Base-by-base conservation (phyloP, 2,329 filamentous ascomycete genomes). In the Tympanopsis confertula region DNA sequence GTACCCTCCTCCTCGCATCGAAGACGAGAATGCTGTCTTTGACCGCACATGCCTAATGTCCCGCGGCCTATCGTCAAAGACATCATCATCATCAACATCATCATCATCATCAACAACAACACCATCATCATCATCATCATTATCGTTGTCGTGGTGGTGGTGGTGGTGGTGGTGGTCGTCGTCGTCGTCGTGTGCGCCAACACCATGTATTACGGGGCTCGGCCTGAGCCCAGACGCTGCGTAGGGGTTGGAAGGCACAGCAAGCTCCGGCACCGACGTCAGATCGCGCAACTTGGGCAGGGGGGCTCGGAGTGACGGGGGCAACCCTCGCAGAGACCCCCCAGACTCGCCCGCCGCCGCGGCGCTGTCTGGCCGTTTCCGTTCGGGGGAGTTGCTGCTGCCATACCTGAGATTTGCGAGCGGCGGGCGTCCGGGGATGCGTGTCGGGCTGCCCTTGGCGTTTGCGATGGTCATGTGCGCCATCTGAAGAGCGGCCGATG, bases 201-300 rank as follows among this genome's bases (percentile, higher is more conserved):
- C n/a, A n/a, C n/a, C 65, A 5, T 69, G 66, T 15, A 75, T 66
- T 29, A 79, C 69, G 53, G 77, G 62, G 59, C 74, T 71, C 3
- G 70, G 67, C 3, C 57, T 57, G 4, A 74, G 57, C 12, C 66
- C 69, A 1, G 60, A 50, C 10, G 59, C 53, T 36, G 65, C 66
- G 49, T 72, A 74, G 4, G 61, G 61, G 44, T 67, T 68, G 13
- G 45, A 46, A 0, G 68, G 68, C 0, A 69, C 66, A 41, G 69
- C 66, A 14, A 76, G 58, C 37, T 72, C 67, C 2, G 68, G 64
- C 5, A 66, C 58, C 5, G 65, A 61, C 35, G 62, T 53, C 37
- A 95, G 68, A 30, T 93, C 86, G 45, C 89, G 79, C 87, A 96
- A 95, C 57, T 87, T 91, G 36, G 89, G 89, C 12, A 88, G 88